Evolutionary conservation across 192 early-diverging fungal genomes (phyloP).

Genomic region (Rhizoclosmatium sp.): DNA sequence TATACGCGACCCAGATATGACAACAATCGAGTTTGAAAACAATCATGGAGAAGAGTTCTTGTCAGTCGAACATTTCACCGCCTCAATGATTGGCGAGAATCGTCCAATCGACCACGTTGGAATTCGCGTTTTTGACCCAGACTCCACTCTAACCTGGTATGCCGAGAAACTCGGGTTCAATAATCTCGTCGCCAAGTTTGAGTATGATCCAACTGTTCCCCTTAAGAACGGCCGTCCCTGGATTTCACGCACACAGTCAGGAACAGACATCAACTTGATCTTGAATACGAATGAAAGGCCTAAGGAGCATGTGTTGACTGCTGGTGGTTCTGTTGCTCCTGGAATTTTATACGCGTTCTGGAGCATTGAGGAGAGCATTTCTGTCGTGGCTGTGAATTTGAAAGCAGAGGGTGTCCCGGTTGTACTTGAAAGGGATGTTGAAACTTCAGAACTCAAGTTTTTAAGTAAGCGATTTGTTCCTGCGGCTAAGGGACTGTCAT

Average conservation of each 20-base stretch:
- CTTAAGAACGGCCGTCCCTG: not conserved
- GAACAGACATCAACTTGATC: conserved; percentile 17
- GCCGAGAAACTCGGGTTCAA: conserved; percentile 15
- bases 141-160: not conserved
- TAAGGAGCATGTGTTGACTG: not conserved
- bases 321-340: not conserved
- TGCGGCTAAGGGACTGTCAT: not conserved
- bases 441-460: not conserved
- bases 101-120: conserved; percentile 5
- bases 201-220: not conserved
- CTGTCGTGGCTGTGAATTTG: not conserved
- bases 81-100: not conserved
- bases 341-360: not conserved
- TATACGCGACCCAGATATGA: not conserved
- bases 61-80: not conserved
- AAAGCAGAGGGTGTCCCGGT: not conserved
- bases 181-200: conserved; percentile 11
- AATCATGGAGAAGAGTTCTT: not conserved
- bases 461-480: not conserved
- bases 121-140: conserved; percentile 9
- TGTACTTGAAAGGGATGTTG: not conserved
- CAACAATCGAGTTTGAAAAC: conserved; percentile 19
- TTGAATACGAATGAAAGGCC: conserved; percentile 11
- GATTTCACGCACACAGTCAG: not conserved
- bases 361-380: not conserved